Conservation (phyloP, 2,329 filamentous ascomycete genomes). For the Fusarium nematophilum region DNA sequence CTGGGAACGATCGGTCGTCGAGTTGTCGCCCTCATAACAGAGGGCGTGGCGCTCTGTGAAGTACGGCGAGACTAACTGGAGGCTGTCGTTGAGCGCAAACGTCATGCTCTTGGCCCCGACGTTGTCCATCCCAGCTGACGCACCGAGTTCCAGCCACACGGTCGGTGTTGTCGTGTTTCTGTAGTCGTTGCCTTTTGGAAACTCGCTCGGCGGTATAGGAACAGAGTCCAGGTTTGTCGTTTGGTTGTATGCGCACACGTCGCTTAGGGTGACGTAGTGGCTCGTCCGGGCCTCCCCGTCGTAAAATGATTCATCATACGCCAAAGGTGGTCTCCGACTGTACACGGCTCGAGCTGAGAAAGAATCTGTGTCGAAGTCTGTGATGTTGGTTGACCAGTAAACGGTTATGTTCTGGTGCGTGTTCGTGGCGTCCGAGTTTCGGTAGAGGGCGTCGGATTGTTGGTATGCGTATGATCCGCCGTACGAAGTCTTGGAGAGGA, state of each 20-base stretch:
- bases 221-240: neutral
- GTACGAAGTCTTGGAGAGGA: conserved; percentile 9
- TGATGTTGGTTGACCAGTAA: conserved; percentile 30
- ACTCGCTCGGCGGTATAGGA: neutral
- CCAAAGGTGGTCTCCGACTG: no score
- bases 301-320: no score
- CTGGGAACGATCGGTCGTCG: no score
- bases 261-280: conserved; percentile 27
- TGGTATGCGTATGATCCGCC: neutral
- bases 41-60: neutral
- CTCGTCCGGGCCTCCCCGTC: conserved; percentile 5
- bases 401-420: conserved; percentile 12
- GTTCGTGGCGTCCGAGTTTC: conserved; percentile 21
- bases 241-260: conserved; percentile 23
- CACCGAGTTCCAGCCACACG: conserved; percentile 23
- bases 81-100: conserved; percentile 15
- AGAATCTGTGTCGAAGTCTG: neutral
- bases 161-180: conserved; percentile 15
- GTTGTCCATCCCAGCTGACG: conserved; percentile 15
- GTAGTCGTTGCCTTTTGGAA: conserved; percentile 1
- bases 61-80: neutral
- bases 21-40: neutral
- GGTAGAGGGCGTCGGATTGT: neutral
- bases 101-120: conserved; percentile 23
- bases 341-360: conserved; percentile 24